These are phyloP conservation scores for Lentinula edodes DNA, from an alignment of 768 basidiomycete species.

Conservation along the genomic window DNA sequence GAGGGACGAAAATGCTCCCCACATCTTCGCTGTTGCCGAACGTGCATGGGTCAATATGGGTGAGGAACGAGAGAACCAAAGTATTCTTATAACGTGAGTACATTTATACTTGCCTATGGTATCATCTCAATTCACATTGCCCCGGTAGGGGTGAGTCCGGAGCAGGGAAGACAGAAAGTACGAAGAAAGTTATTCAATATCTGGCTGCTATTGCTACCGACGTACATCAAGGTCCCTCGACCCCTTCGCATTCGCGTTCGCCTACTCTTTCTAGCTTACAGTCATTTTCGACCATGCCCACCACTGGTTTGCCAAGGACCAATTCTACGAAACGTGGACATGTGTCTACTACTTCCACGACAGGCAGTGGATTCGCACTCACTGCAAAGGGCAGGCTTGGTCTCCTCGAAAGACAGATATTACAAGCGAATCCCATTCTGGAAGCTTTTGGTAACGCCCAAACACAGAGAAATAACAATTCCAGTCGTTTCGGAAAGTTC, in stretches of 20 bases:
- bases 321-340: constrained; percentile 56
- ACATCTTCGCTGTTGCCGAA: constrained; percentile 96
- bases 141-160: constrained; percentile 87
- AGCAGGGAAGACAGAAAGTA: constrained; percentile 98
- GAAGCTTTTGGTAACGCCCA: constrained; percentile 99
- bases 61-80: constrained; percentile 94
- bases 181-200: constrained; percentile 99
- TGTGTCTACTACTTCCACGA: constrained; percentile 28
- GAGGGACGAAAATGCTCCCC: constrained; percentile 89
- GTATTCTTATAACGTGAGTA: constrained; percentile 93
- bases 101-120: background rate
- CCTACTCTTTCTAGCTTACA: constrained; percentile 50
- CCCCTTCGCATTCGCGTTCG: constrained; percentile 61
- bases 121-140: constrained; percentile 4
- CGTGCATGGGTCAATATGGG: constrained; percentile 99
- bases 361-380: constrained; percentile 37
- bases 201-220: constrained; percentile 95
- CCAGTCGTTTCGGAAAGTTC: constrained; percentile 98
- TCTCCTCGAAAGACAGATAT: constrained; percentile 89
- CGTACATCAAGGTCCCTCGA: constrained; percentile 42
- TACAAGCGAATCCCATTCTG: constrained; percentile 95
- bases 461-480: constrained; percentile 97
- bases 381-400: constrained; percentile 75
- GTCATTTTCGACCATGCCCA: constrained; percentile 52
- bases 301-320: constrained; percentile 65